Evolutionary conservation across 176 grass and related monocot genomes (phyloP), one percentile per base, ranked within the genome.

Genomic region (Dactylis glomerata): DNA sequence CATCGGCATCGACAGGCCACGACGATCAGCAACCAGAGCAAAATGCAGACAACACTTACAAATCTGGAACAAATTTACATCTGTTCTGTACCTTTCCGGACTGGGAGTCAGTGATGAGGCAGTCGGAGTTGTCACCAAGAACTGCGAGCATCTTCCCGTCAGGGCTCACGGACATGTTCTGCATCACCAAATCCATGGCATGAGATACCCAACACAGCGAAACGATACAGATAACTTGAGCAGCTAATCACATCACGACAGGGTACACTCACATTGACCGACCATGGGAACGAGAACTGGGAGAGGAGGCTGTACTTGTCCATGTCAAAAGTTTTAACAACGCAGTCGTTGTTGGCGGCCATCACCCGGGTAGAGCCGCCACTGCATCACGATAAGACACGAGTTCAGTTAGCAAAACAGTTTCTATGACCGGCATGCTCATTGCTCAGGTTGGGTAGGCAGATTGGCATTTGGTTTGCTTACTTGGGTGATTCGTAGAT

Each of bases 81-180:
- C 31, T 36, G 9, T 3, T 16, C 3, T 46, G n/a, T 50, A 95
- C 92, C 77, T 87, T 95, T n/a, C 96, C 96, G 10, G 91, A 94
- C 37, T 87, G 89, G 2, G 93, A 32, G 73, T 98, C 96, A 0
- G 81, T 83, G 19, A 94, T 68, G 8, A 95, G 37, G 81, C 93
- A 92, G 28, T 92, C 91, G 0, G 81, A 75, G 76, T 81, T 94
- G n/a, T 98, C 96, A 41, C 93, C 96, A 0, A 98, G 67, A 4
- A 98, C 89, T 13, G 96, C 91, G 33, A 98, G 11, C 19, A 95
- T 73, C 83, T 92, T 95, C 12, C 93, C 91, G 36, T 98, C 96
- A 5, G 89, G 93, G 56, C 91, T 93, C 24, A 81, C 81, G 13
- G 85, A 90, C 27, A 79, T 79, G 70, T 82, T 91, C 96, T 98